Base-by-base conservation (phyloP, 495 filamentous ascomycete species). In the Aspergillus panamensis region DNA sequence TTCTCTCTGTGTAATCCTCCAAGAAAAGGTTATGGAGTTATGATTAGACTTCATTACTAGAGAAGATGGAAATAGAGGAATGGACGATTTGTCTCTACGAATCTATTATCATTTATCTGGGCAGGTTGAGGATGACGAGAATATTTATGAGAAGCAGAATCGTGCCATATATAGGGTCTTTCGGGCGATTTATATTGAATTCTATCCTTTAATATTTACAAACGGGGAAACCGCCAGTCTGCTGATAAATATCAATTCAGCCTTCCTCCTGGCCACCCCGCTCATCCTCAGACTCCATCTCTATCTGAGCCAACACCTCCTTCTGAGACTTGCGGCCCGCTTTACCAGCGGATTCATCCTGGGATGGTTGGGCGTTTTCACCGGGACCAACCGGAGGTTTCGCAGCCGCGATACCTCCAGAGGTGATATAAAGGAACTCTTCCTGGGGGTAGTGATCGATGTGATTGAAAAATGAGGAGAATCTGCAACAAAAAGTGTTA, bases 401-500 rank as follows among this genome's bases (percentile, higher is more conserved):
- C 4, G 85, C 79, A 17, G 80, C 84, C 17, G 77, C 58, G 12
- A 90, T 72, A 12, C 86, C 86, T 13, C 76, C 81, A 0, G 86
- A 84, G 0, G 85, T 91, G 16, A 91, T 77, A 76, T 87, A 96
- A 25, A 93, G 77, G 75, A 94, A 94, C 65, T 82, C 84, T 39
- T 83, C 82, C 9, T 81, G 80, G 32, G 80, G 80, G 71, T 84
- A 93, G 64, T 88, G 85, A 62, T 96, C 91, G 57, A 94, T 79
- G 65, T 94, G 89, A 58, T 88, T 84, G 78, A 92, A 94, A 77
- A 96, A 92, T 13, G 77, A 73, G 65, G 87, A 82, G 69, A 92
- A 96, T 25, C 88, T 89, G 61, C 25, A 59, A 14, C 35, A 19
- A 59, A 14, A 35, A 19, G 21, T 25, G 3, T 17, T 45, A 55